Percentiles rank a stretch among this genome's conserved stretches.
Evolutionary conservation across 495 filamentous ascomycete species (phyloP).

Genomic region (Aspergillus cavernicola): DNA sequence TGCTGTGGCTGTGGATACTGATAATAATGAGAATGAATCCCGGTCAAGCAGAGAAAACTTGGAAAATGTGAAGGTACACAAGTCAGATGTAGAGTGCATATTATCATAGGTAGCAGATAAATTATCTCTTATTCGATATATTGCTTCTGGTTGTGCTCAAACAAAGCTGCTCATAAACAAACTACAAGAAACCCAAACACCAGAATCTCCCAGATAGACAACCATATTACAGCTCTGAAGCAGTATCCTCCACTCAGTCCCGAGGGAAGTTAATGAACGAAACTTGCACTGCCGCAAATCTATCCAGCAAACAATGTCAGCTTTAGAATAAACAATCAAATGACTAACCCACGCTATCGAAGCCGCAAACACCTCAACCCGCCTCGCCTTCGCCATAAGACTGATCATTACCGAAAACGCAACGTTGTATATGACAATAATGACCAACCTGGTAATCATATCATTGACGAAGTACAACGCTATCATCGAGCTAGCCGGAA

Average conservation of each 20-base stretch:
- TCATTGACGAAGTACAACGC: conserved; percentile 1
- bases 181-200: too few species aligned
- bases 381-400: conserved; percentile 4
- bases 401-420: conserved; percentile 4
- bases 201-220: too few species aligned
- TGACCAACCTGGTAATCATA: not conserved
- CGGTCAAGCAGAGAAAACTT: not conserved
- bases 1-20: not conserved
- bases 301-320: not conserved
- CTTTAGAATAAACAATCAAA: too few species aligned
- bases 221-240: too few species aligned
- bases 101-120: too few species aligned
- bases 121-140: too few species aligned
- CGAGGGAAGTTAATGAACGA: conserved; percentile 6
- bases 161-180: too few species aligned
- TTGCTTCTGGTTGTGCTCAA: too few species aligned
- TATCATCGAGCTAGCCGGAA: conserved; percentile 3
- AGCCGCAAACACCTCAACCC: conserved; percentile 9
- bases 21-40: not conserved
- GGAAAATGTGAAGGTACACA: not conserved
- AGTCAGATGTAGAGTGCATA: not conserved
- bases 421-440: conserved; percentile 7
- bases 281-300: conserved; percentile 8
- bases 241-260: too few species aligned
- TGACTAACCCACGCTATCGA: conserved; percentile 9